phyloP scores from a whole-genome alignment of 2,329 filamentous ascomycete genomes.

The Hymenoscyphus linearis region DNA sequence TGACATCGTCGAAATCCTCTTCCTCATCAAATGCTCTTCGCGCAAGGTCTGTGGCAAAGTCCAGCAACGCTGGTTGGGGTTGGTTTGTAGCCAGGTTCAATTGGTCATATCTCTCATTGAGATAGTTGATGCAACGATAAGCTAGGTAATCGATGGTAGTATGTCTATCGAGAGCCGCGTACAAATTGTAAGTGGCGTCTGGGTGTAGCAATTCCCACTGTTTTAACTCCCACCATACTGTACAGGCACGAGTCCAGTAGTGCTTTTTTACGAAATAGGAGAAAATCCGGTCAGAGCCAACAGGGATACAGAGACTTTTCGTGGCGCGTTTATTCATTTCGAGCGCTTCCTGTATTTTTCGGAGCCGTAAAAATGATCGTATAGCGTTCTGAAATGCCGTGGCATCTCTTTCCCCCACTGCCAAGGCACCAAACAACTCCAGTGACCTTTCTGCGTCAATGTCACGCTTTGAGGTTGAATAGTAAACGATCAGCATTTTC shows the following conservation, averaged over 20 bases:
- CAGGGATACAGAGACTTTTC: slow-evolving; percentile 14
- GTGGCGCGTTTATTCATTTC: slow-evolving; percentile 19
- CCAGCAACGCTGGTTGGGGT: background rate
- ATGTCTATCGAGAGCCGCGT: slow-evolving; percentile 11
- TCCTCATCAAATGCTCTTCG: slow-evolving; percentile 14
- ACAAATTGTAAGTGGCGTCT: slow-evolving; percentile 13
- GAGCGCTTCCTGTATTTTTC: slow-evolving; percentile 34
- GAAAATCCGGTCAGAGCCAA: slow-evolving; percentile 24
- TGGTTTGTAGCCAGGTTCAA: background rate
- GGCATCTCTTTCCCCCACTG: slow-evolving; percentile 32
- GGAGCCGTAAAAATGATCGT: slow-evolving; percentile 38
- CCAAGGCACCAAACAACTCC: slow-evolving; percentile 38
- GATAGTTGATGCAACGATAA: slow-evolving; percentile 17
- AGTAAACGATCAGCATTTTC: slow-evolving; percentile 32
- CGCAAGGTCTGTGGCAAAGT: slow-evolving; percentile 20
- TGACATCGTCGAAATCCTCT: slow-evolving; percentile 8
- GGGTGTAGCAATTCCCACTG: slow-evolving; percentile 2
- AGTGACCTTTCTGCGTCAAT: slow-evolving; percentile 39
- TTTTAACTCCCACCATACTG: slow-evolving; percentile 19
- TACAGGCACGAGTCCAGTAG: slow-evolving; percentile 23
- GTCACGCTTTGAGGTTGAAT: slow-evolving; percentile 35
- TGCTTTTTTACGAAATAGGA: slow-evolving; percentile 20
- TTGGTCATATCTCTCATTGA: slow-evolving; percentile 8
- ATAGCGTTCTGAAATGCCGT: slow-evolving; percentile 42
- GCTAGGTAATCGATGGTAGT: slow-evolving; percentile 13